These are phyloP conservation scores for Laguncularia racemosa DNA, from an alignment of 345 rosid genomes.

Conservation along the genomic window DNA sequence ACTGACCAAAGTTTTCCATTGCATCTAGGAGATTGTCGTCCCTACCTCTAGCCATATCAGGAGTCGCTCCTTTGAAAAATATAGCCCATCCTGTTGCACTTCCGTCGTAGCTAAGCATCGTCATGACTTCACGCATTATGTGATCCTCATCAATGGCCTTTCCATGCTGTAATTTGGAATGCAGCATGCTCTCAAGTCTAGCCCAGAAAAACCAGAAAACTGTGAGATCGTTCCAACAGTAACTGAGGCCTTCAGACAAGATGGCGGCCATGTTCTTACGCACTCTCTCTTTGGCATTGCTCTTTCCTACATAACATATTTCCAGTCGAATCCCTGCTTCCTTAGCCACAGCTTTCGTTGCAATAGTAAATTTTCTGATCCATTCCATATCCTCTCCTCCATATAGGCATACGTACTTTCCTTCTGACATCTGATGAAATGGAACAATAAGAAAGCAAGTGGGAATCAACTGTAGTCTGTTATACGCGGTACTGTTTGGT, in stretches of 20 bases:
- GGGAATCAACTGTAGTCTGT: too few species aligned
- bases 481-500: too few species aligned
- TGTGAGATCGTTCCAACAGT: constrained; percentile 6
- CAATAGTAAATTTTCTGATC: constrained; percentile 22
- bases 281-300: constrained; percentile 16
- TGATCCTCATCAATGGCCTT: constrained; percentile 11
- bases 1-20: background rate
- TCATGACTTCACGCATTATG: constrained; percentile 24
- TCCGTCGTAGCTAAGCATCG: constrained; percentile 25
- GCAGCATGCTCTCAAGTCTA: constrained; percentile 30
- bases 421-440: constrained; percentile 11
- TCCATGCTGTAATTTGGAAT: constrained; percentile 21
- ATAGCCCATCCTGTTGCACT: constrained; percentile 31
- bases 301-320: constrained; percentile 29
- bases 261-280: background rate
- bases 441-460: background rate
- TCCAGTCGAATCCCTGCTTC: constrained; percentile 13
- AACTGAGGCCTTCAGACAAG: constrained; percentile 11
- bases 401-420: constrained; percentile 20
- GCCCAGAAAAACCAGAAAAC: constrained; percentile 29
- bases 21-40: constrained; percentile 2
- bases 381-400: constrained; percentile 32
- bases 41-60: constrained; percentile 16
- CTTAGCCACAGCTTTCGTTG: constrained; percentile 9
- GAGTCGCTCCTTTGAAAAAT: constrained; percentile 4